These are phyloP conservation scores for Tieghemiomyces parasiticus DNA, from an alignment of 192 early-diverging fungal genomes.

Conservation along the genomic window DNA sequence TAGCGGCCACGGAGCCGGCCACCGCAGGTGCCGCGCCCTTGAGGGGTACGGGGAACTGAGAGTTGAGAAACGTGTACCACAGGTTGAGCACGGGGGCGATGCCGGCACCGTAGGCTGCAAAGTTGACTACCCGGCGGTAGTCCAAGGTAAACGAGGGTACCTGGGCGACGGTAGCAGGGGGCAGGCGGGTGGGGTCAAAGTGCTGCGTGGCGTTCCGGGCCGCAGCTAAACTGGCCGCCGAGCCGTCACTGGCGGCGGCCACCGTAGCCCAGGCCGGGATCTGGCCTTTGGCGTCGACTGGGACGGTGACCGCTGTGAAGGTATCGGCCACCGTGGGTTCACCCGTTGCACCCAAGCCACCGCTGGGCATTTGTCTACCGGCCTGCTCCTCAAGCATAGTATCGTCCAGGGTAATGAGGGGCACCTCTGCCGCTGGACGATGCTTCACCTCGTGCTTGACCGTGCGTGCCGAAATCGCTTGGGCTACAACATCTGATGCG, in stretches of 20 bases:
- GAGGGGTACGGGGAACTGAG: slow-evolving; percentile 41
- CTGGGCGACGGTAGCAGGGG: background rate
- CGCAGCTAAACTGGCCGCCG: slow-evolving; percentile 7
- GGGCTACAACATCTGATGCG: slow-evolving; percentile 46
- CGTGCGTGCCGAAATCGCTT: slow-evolving; percentile 27
- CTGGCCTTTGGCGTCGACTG: background rate
- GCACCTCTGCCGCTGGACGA: slow-evolving; percentile 2
- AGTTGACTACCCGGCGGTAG: slow-evolving; percentile 31
- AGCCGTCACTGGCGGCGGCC: background rate
- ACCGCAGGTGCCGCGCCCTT: too few species aligned
- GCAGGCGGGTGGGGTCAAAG: slow-evolving; percentile 22
- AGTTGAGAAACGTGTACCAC: slow-evolving; percentile 57
- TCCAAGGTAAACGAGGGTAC: slow-evolving; percentile 18
- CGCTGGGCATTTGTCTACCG: too few species aligned
- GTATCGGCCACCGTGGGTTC: background rate
- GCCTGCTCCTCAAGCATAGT: too few species aligned
- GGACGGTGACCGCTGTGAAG: background rate
- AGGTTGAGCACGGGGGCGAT: slow-evolving; percentile 50
- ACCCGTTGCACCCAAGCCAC: background rate
- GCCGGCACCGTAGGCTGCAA: slow-evolving; percentile 48
- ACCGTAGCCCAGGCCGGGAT: background rate
- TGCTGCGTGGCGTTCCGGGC: slow-evolving; percentile 2
- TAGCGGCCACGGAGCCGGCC: background rate
- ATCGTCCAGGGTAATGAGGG: background rate
- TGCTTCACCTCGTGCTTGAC: slow-evolving; percentile 5